phyloP scores from a whole-genome alignment of 257 asterid genomes.

The Ilex asprella region DNA sequence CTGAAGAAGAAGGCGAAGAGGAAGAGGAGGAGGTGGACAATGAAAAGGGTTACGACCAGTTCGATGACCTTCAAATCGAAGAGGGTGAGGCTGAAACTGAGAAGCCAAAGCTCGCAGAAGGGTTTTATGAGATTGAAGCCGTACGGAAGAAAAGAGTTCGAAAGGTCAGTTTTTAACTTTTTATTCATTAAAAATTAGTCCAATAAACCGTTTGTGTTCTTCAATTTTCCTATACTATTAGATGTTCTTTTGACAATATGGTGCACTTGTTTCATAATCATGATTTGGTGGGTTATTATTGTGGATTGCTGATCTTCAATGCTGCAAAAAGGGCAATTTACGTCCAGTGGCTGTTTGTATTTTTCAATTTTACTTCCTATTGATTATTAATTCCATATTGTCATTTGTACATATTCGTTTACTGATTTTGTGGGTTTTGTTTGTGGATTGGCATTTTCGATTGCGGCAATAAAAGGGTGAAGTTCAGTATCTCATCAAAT shows the following conservation, averaged over 20 bases:
- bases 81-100: constrained; percentile 7
- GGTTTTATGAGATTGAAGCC: constrained; percentile 31
- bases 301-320: no score
- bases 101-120: constrained; percentile 34
- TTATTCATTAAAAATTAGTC: no score
- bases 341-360: no score
- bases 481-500: constrained; percentile 78
- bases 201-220: no score
- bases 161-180: constrained; percentile 13
- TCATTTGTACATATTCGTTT: not conserved
- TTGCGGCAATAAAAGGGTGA: constrained; percentile 60
- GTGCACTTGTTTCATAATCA: no score
- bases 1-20: constrained; percentile 8
- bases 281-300: constrained; percentile 12
- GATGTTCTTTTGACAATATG: no score
- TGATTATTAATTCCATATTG: no score
- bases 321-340: no score
- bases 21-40: constrained; percentile 6
- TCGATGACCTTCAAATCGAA: constrained; percentile 5
- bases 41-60: constrained; percentile 6
- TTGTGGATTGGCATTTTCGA: constrained; percentile 23
- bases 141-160: constrained; percentile 26
- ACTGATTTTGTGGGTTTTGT: constrained; percentile 10
- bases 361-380: no score
- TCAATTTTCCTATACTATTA: no score